Conservation (phyloP, 805 yeast genomes). For the Debaryomyces tyrocola region DNA sequence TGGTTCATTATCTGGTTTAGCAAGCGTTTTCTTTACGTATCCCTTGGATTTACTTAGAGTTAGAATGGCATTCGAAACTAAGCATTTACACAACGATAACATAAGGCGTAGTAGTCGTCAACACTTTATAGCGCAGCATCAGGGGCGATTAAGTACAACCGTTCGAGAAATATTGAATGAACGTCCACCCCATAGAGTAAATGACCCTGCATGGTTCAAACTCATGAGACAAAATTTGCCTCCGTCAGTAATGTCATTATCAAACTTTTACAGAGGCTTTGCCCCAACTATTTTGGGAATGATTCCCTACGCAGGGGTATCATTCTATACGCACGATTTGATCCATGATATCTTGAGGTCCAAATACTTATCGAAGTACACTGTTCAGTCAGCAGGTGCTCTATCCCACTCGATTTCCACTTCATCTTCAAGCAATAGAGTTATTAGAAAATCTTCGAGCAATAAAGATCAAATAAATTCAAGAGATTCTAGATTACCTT, state of each 20-base stretch:
- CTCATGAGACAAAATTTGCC: constrained; percentile 34
- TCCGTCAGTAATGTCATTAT: constrained; percentile 31
- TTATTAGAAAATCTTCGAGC: constrained; percentile 12
- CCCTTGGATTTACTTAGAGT: constrained; percentile 91
- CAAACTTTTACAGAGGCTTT: constrained; percentile 91
- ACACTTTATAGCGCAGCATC: constrained; percentile 25
- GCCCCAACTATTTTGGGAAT: constrained; percentile 92
- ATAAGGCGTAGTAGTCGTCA: neutral
- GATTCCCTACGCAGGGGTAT: constrained; percentile 98
- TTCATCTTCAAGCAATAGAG: constrained; percentile 8
- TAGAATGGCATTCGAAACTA: constrained; percentile 85
- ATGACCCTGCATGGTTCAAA: constrained; percentile 40
- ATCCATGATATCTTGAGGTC: constrained; percentile 84
- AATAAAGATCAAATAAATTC: constrained; percentile 27
- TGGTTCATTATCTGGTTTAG: constrained; percentile 87
- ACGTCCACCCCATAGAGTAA: constrained; percentile 32
- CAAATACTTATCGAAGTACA: constrained; percentile 50
- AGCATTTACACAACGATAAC: constrained; percentile 23
- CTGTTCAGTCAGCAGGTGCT: constrained; percentile 33
- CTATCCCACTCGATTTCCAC: constrained; percentile 16
- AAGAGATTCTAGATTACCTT: constrained; percentile 57
- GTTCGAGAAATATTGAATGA: constrained; percentile 32
- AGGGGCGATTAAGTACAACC: constrained; percentile 34
- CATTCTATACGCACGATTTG: constrained; percentile 90
- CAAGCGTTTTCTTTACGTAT: constrained; percentile 84